Base-by-base conservation (phyloP, 306 rosid genomes). In the Quercus robur region DNA sequence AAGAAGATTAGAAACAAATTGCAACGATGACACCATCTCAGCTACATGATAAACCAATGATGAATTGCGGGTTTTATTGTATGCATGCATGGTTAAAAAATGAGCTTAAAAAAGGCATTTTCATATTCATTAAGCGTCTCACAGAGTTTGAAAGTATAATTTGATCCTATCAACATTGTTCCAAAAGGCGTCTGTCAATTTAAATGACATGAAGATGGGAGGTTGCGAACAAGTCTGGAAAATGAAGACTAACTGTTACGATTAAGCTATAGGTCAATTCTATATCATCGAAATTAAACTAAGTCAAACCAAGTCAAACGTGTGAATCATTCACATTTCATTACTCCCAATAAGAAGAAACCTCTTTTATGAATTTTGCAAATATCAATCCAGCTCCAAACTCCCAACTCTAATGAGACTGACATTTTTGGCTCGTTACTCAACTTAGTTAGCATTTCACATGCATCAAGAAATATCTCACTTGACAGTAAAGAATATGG, bases 181-280 rank as follows among this genome's bases (percentile, higher is more conserved):
- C 79, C 52, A 25, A 28, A 62, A 61, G 64, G 25, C 19, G 33
- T 33, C 75, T 70, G 38, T 49, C 69, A 74, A 73, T 73, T 78
- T 56, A 78, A 62, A 82, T 74, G 51, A 41, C 70, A 38, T 75
- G 20, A 33, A 33, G 52, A 35, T 8, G 19, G n/a, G 19, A 63
- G 4, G 17, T 26, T 0, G 2, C 44, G 30, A 63, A 30, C 21
- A 33, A 18, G 46, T 33, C 23, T 18, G 79, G 21, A 71, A 78
- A 81, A 26, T 70, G 74, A 33, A 82, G 54, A 49, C 19, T 28
- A 19, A 46, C 26, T 30, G 38, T 61, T 79, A 56, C n/a, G 15
- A 67, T 31, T 46, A 67, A 31, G 71, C 71, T 11, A 18, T 35
- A 35, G 21, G 70, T 31, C 73, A 31, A 46, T 77, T 56, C 35